Conservation (phyloP, 768 basidiomycete species). For the Lactarius quietus region DNA sequence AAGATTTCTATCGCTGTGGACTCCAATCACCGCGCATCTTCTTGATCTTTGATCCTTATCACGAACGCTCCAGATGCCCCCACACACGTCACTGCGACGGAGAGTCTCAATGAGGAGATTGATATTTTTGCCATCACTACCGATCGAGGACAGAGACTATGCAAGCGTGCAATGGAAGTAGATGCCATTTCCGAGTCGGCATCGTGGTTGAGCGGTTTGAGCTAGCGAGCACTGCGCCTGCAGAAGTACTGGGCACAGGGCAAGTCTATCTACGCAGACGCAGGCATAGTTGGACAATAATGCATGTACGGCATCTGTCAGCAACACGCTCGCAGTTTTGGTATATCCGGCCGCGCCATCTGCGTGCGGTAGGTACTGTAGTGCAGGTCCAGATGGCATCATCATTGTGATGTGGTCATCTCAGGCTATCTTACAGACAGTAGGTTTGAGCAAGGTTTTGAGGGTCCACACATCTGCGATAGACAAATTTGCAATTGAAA, state of each 20-base stretch:
- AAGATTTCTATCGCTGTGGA: conserved; percentile 34
- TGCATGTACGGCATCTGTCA: conserved; percentile 45
- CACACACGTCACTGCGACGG: conserved; percentile 40
- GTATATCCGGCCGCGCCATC: conserved; percentile 20
- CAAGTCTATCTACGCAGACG: no score
- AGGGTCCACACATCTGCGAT: background rate
- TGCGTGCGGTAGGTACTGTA: conserved; percentile 7
- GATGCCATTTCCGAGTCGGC: conserved; percentile 38
- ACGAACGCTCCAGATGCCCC: conserved; percentile 46
- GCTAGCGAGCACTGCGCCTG: conserved; percentile 49
- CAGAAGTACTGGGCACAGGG: conserved; percentile 7
- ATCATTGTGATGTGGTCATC: conserved; percentile 4
- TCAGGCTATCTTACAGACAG: conserved; percentile 1
- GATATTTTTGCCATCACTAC: background rate
- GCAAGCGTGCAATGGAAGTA: conserved; percentile 46
- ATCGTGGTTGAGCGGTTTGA: conserved; percentile 42
- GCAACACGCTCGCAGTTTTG: conserved; percentile 44
- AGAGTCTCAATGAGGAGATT: background rate
- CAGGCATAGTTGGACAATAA: background rate
- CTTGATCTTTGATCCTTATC: conserved; percentile 46
- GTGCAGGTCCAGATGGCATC: conserved; percentile 6
- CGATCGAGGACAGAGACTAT: conserved; percentile 2
- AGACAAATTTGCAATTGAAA: background rate
- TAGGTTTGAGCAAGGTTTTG: background rate
- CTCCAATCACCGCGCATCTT: conserved; percentile 47